phyloP scores from a whole-genome alignment of 139 green algal genomes.

The Chlamydomonas sphaeroides region DNA sequence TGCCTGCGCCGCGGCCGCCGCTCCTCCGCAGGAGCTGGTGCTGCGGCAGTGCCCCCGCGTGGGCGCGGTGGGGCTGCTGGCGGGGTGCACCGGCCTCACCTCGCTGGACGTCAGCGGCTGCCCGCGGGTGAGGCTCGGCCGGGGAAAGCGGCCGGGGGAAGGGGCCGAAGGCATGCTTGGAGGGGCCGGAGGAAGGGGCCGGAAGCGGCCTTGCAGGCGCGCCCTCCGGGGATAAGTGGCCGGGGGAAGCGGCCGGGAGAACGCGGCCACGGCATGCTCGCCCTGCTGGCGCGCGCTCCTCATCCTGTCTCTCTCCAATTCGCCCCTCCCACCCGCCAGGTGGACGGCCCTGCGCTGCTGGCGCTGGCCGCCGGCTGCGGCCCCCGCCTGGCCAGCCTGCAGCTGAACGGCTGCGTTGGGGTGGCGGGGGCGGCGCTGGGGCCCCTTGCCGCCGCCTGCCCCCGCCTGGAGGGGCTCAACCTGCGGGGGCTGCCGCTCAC shows the following conservation, averaged over 20 bases:
- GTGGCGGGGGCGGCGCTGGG: neutral
- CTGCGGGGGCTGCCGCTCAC: constrained; percentile 7
- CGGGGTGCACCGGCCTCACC: neutral
- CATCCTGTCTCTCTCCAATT: too few species aligned
- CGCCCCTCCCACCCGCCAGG: too few species aligned
- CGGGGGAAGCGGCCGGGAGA: too few species aligned
- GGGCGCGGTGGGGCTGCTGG: neutral
- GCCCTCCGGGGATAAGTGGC: too few species aligned
- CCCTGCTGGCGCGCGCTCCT: too few species aligned
- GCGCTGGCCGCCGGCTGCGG: constrained; percentile 24
- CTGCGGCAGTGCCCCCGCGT: constrained; percentile 32
- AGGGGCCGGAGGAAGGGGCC: too few species aligned
- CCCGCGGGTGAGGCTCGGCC: constrained; percentile 6
- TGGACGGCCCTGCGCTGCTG: neutral
- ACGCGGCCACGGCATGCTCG: too few species aligned
- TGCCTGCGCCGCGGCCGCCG: too few species aligned
- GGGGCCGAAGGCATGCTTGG: too few species aligned
- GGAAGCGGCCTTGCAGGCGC: too few species aligned
- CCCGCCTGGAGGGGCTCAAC: neutral
- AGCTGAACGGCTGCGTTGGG: constrained; percentile 14
- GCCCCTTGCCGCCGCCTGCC: neutral
- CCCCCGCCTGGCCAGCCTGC: neutral
- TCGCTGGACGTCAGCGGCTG: constrained; percentile 25
- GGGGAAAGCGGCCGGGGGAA: too few species aligned
- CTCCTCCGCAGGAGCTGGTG: neutral